A percentile compares a stretch with the other conserved stretches of the same genome.
These are phyloP conservation scores for Plasmodium vivax DNA, from an alignment of 169 alveolate genomes.

Conservation along the genomic window DNA sequence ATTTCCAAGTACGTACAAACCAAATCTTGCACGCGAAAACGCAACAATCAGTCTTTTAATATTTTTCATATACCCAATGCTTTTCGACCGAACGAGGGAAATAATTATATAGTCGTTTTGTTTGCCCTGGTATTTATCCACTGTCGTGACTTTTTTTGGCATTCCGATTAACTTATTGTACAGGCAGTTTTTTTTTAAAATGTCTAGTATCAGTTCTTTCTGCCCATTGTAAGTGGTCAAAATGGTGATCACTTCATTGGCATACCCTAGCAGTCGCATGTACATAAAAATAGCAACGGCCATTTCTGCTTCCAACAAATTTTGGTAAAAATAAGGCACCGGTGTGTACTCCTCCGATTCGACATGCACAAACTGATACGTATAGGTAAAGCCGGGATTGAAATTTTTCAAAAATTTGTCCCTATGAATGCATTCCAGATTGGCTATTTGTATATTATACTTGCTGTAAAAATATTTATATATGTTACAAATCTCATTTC, in stretches of 20 bases:
- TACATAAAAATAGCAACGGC: slow-evolving; percentile 93
- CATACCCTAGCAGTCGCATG: slow-evolving; percentile 92
- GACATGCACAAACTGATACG: slow-evolving; percentile 90
- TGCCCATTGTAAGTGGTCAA: slow-evolving; percentile 95
- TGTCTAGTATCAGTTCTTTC: slow-evolving; percentile 90
- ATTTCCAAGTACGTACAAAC: slow-evolving; percentile 89
- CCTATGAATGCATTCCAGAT: slow-evolving; percentile 42
- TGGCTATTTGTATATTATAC: slow-evolving; percentile 55
- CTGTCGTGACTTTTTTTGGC: slow-evolving; percentile 87
- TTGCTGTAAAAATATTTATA: slow-evolving; percentile 90
- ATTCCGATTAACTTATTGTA: slow-evolving; percentile 86
- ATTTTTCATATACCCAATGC: slow-evolving; percentile 93
- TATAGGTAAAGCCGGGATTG: slow-evolving; percentile 80
- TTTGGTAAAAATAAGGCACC: slow-evolving; percentile 92
- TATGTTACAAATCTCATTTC: slow-evolving; percentile 90
- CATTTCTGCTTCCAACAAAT: slow-evolving; percentile 94
- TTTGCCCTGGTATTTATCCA: slow-evolving; percentile 93
- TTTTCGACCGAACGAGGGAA: slow-evolving; percentile 91
- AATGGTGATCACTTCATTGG: slow-evolving; percentile 87
- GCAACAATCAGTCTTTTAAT: slow-evolving; percentile 95
- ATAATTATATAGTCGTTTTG: slow-evolving; percentile 92
- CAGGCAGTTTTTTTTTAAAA: slow-evolving; percentile 84
- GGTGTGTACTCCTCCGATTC: slow-evolving; percentile 91
- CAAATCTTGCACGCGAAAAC: slow-evolving; percentile 94
- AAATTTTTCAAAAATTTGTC: slow-evolving; percentile 45